phyloP scores from a whole-genome alignment of 2,329 filamentous ascomycete species.

The Aspergillus flavus region DNA sequence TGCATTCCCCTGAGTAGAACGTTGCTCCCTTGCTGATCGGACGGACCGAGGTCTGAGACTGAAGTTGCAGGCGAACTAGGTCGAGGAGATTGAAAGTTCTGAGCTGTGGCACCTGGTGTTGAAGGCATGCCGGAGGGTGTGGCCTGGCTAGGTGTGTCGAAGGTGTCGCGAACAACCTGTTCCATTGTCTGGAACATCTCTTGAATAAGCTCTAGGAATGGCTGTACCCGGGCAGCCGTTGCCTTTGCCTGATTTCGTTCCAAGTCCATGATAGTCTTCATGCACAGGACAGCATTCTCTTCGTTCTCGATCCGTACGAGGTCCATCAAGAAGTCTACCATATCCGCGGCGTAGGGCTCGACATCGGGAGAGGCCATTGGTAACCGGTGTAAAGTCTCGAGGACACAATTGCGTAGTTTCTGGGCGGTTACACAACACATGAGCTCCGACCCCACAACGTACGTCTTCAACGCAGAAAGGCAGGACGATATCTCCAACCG shows the following conservation, averaged over 20 bases:
- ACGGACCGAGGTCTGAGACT: slow-evolving; percentile 72
- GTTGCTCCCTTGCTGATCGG: slow-evolving; percentile 77
- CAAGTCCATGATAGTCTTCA: slow-evolving; percentile 97
- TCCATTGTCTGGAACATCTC: slow-evolving; percentile 97
- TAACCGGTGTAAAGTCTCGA: slow-evolving; percentile 93
- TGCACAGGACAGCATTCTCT: slow-evolving; percentile 96
- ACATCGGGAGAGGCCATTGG: slow-evolving; percentile 75
- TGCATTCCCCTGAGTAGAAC: slow-evolving; percentile 92
- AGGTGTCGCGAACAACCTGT: slow-evolving; percentile 89
- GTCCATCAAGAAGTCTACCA: slow-evolving; percentile 87
- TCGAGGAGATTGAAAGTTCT: slow-evolving; percentile 82
- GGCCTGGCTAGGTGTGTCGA: slow-evolving; percentile 72
- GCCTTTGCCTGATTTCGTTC: slow-evolving; percentile 89
- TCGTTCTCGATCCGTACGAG: slow-evolving; percentile 93
- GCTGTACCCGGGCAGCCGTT: slow-evolving; percentile 78
- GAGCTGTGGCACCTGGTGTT: slow-evolving; percentile 53
- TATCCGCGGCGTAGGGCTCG: slow-evolving; percentile 83
- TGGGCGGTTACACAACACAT: slow-evolving; percentile 34
- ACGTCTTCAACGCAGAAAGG: background rate
- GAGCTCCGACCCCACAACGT: background rate
- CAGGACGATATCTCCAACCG: background rate
- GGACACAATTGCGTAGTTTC: slow-evolving; percentile 88
- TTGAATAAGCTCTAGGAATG: slow-evolving; percentile 87
- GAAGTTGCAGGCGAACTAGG: slow-evolving; percentile 88
- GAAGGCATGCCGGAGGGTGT: slow-evolving; percentile 54